Conservation (phyloP, 2,329 filamentous ascomycete species). For the Alternaria conjuncta region DNA sequence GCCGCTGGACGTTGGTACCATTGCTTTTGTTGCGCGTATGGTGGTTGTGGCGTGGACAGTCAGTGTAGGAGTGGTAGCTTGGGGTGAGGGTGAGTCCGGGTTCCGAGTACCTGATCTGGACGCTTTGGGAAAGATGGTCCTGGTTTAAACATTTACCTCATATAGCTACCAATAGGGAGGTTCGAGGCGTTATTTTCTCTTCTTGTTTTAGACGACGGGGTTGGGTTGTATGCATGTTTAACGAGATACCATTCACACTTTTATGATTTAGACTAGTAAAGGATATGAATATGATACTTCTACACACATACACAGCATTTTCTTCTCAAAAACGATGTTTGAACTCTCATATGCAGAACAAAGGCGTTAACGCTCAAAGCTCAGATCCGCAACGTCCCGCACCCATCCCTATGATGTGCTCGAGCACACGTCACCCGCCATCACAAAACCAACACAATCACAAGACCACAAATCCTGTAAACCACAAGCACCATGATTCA, state of each 20-base stretch:
- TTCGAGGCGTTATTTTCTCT: background rate
- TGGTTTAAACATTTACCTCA: conserved; percentile 1
- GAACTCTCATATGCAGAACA: too few species aligned
- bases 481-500: background rate
- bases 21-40: conserved; percentile 35
- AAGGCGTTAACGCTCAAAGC: too few species aligned
- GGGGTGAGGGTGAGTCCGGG: conserved; percentile 27
- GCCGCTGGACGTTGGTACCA: conserved; percentile 30
- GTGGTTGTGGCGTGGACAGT: conserved; percentile 44
- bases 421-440: background rate
- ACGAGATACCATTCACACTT: background rate
- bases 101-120: conserved; percentile 21
- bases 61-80: conserved; percentile 34
- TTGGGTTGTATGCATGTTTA: background rate
- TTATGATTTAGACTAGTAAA: background rate
- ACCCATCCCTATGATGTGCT: accelerated
- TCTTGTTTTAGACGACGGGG: background rate
- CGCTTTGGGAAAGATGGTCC: conserved; percentile 9
- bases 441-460: background rate
- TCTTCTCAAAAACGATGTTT: too few species aligned
- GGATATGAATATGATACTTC: background rate
- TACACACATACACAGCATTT: too few species aligned
- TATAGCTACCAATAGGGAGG: background rate
- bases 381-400: background rate
- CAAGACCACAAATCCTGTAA: background rate